These are phyloP conservation scores for Phanerochaete sordida DNA, from an alignment of 768 basidiomycete genomes.

Conservation along the genomic window DNA sequence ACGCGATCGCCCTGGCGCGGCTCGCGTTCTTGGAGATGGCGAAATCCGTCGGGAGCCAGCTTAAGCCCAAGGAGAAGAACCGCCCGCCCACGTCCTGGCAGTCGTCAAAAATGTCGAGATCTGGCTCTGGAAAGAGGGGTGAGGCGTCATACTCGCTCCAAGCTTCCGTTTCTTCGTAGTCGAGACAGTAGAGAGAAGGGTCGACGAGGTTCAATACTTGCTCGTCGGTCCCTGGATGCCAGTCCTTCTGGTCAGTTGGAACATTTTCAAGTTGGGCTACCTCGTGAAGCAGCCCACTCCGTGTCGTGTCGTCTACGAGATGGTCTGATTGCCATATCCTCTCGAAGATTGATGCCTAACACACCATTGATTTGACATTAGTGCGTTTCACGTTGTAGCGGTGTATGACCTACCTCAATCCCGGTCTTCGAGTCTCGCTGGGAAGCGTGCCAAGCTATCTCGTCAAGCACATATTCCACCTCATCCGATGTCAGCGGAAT, in stretches of 20 bases:
- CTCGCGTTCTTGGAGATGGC: conserved; percentile 17
- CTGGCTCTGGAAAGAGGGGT: no score
- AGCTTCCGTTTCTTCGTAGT: conserved; percentile 29
- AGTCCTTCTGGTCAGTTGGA: conserved; percentile 35
- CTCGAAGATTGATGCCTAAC: not conserved
- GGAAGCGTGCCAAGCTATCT: not conserved
- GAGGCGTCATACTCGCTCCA: not conserved
- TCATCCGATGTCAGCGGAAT: not conserved
- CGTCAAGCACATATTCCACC: not conserved
- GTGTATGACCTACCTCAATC: not conserved
- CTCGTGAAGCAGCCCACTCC: not conserved
- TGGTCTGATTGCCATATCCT: not conserved
- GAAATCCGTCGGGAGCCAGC: conserved; percentile 29
- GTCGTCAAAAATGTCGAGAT: no score
- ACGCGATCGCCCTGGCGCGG: conserved; percentile 12
- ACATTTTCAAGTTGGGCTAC: conserved; percentile 31
- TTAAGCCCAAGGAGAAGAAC: conserved; percentile 17
- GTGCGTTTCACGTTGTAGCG: no score
- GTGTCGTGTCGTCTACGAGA: not conserved
- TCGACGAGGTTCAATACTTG: conserved; percentile 45
- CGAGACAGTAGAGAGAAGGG: conserved; percentile 39
- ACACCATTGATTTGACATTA: not conserved
- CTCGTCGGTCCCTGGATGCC: conserved; percentile 42
- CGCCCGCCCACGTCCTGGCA: no score
- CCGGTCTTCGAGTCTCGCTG: not conserved